Base-by-base conservation (phyloP, 164 flowering plant genomes). In the Warburgia ugandensis region DNA sequence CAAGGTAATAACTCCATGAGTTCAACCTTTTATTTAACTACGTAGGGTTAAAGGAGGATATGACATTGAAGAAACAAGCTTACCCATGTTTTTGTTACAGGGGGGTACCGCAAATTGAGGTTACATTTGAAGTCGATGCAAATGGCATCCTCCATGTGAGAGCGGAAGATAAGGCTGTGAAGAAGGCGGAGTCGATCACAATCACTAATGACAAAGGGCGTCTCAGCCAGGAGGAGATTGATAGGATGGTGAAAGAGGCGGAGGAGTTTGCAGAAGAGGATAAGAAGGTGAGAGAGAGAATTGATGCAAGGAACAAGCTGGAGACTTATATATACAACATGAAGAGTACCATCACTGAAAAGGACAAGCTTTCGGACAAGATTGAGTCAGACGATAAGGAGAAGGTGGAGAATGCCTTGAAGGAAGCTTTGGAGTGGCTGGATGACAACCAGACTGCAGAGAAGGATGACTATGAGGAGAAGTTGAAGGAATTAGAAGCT, bases 81-180 rank as follows among this genome's bases (percentile, higher is more conserved):
- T 37, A 14, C 1, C 17, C 41, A 3, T 37, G 41, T 50, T 22
- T 22, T 19, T 29, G 36, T 50, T 44, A 17, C 65, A 79, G 84
- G 73, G 85, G 85, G 30, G 70, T 63, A 22, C 80, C 85, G 29
- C 86, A 80, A 36, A 79, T 79, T 27, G 80, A 79, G 50, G 84
- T 76, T 0, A 74, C 81, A 5, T 80, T 75, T 33, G 82, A 77
- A 52, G 74, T 80, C 12, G 86, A 75, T 53, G 77, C 67, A n/a
- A 68, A 75, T 37, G 79, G 79, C 1, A 77, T 80, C 19, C 63
- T 77, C 5, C 64, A 75, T 3, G 83, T 77, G 25, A 71, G 30
- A 36, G 80, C 83, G 2, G 82, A 74, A 56, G 85, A 79, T 68
- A 77, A 77, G 67, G 80, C 70, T 1, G 68, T 69, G 0, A 68